Percentiles rank a stretch among this genome's conserved stretches.
phyloP scores from a whole-genome alignment of 2,329 filamentous ascomycete species.

The Pseudofabraea citricarpa region DNA sequence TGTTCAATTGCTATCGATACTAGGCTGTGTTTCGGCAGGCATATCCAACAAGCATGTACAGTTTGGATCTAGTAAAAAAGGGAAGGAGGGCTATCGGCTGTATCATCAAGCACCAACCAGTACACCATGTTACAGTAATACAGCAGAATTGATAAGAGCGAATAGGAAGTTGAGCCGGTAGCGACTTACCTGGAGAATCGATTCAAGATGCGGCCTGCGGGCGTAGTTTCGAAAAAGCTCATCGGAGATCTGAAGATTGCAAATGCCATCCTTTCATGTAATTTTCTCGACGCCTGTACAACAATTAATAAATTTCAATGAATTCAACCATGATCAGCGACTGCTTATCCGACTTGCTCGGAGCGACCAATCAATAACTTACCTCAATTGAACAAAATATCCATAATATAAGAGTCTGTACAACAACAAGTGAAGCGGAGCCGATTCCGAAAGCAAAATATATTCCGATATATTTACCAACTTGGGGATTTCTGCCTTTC shows the following conservation, averaged over 20 bases:
- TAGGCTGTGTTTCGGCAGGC: neutral
- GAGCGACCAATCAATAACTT: conserved; percentile 25
- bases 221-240: conserved; percentile 98
- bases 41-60: too few relatives aligned
- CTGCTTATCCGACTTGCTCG: too few relatives aligned
- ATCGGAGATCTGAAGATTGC: conserved; percentile 97
- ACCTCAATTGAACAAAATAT: conserved; percentile 99
- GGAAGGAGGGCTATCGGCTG: too few relatives aligned
- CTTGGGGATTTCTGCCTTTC: conserved; percentile 62
- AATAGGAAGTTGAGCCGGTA: too few relatives aligned
- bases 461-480: conserved; percentile 88
- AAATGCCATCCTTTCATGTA: conserved; percentile 95
- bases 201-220: conserved; percentile 92
- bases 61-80: too few relatives aligned
- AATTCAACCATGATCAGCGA: conserved; percentile 19
- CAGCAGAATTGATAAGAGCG: too few relatives aligned
- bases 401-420: conserved; percentile 94
- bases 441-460: conserved; percentile 95
- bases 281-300: conserved; percentile 77
- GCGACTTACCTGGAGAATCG: conserved; percentile 77
- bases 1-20: too few relatives aligned
- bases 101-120: too few relatives aligned
- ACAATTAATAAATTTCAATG: conserved; percentile 12
- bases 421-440: conserved; percentile 74
- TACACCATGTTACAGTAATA: too few relatives aligned